Evolutionary conservation across 2,329 filamentous ascomycete species (phyloP).

Genomic region (Colletotrichum cuscutae): DNA sequence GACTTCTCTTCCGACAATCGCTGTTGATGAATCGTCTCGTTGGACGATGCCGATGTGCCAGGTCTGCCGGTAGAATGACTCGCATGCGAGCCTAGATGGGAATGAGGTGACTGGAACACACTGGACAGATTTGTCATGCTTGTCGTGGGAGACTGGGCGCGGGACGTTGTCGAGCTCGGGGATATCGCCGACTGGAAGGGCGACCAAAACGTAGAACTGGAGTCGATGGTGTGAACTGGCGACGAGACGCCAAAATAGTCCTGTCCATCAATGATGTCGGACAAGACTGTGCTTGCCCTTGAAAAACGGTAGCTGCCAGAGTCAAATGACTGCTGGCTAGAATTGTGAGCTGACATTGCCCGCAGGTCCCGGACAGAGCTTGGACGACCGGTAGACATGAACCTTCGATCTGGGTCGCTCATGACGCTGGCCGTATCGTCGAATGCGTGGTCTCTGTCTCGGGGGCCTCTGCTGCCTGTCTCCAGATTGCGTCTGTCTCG

Average conservation of each 20-base stretch:
- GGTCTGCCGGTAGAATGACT: conserved; percentile 66
- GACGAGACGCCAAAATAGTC: conserved; percentile 77
- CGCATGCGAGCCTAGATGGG: conserved; percentile 55
- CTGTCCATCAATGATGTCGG: conserved; percentile 75
- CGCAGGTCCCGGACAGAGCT: conserved; percentile 67
- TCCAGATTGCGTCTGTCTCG: conserved; percentile 76
- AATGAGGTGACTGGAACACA: conserved; percentile 57
- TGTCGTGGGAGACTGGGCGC: conserved; percentile 70
- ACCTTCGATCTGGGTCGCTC: conserved; percentile 65
- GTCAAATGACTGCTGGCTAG: conserved; percentile 77
- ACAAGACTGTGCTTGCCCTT: conserved; percentile 65
- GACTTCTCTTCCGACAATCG: conserved; percentile 75
- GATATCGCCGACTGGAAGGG: conserved; percentile 79
- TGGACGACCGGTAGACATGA: conserved; percentile 54
- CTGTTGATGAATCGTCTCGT: conserved; percentile 73
- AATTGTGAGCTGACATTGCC: conserved; percentile 68
- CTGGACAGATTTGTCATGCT: conserved; percentile 68
- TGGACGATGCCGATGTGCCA: conserved; percentile 74
- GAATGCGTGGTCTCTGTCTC: conserved; percentile 60
- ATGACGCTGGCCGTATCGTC: conserved; percentile 65
- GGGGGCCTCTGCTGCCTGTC: conserved; percentile 47
- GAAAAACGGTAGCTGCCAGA: conserved; percentile 72
- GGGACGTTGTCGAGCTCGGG: conserved; percentile 67
- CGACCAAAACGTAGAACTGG: conserved; percentile 88
- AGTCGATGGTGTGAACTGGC: conserved; percentile 77